phyloP scores from a whole-genome alignment of 768 basidiomycete species.

The Kwoniella sp. region DNA sequence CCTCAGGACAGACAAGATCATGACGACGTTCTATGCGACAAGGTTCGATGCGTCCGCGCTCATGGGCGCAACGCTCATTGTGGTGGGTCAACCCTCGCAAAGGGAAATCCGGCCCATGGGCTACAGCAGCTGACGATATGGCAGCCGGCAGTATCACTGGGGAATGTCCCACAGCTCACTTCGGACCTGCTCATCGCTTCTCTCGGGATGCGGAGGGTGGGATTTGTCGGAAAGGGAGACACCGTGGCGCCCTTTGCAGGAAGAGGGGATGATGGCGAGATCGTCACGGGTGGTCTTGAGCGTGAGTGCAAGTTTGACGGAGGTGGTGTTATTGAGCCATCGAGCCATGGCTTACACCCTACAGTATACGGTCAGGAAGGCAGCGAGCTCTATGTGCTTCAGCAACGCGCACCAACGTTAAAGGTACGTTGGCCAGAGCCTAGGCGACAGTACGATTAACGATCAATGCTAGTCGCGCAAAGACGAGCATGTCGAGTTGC shows the following conservation, averaged over 20 bases:
- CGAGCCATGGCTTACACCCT: too few relatives aligned
- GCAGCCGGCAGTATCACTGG: constrained; percentile 16
- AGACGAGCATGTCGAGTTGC: constrained; percentile 60
- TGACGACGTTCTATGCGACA: too few relatives aligned
- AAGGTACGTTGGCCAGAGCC: constrained; percentile 55
- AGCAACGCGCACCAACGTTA: constrained; percentile 73
- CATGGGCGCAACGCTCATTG: too few relatives aligned
- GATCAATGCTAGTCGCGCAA: too few relatives aligned
- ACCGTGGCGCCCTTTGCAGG: constrained; percentile 70
- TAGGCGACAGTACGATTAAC: too few relatives aligned
- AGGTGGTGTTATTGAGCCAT: too few relatives aligned
- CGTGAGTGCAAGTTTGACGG: constrained; percentile 55
- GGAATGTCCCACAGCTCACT: constrained; percentile 58
- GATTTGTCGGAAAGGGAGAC: constrained; percentile 59
- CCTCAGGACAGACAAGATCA: too few relatives aligned
- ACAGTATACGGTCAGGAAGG: constrained; percentile 64
- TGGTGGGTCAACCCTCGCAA: too few relatives aligned
- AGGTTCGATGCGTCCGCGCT: too few relatives aligned
- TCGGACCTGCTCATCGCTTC: constrained; percentile 69
- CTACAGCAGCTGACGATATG: too few relatives aligned
- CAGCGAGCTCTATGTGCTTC: constrained; percentile 60
- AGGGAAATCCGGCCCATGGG: too few relatives aligned
- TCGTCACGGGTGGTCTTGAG: constrained; percentile 72
- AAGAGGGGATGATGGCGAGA: constrained; percentile 60
- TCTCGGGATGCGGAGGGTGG: constrained; percentile 60